Evolutionary conservation across 23 red algal genomes (phyloP), one percentile per base, ranked within the genome.

Genomic region (Pyropia haitanensis): DNA sequence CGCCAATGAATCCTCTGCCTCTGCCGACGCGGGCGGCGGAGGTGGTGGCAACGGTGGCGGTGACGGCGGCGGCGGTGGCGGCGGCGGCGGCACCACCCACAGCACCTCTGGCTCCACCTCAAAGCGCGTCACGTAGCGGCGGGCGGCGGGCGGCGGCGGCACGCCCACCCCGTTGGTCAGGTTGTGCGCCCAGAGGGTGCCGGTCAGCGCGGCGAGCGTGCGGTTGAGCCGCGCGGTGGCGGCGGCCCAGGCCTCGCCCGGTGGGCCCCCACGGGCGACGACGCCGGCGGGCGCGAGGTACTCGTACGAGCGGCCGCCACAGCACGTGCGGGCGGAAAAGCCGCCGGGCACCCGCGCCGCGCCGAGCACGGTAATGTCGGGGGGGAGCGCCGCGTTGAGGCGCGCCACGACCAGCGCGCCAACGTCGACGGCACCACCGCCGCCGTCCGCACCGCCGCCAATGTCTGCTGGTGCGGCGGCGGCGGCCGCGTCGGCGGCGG

Each of bases 241-340:
- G 14, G 58, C 23, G 7, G 58, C 16, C 55, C 87, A 95, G 2
- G 64, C 27, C 17, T 67, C 53, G 14, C 58, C 51, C 19, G 51
- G 44, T 7, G 70, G 59, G 2, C 18, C 64, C 53, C 16, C 17
- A 26, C 31, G 13, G 29, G 21, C 51, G 21, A 95, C 67, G 23
- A 70, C 71, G 46, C 73, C 72, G 2, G 27, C 25, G 8, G 90
- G 90, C 16, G 88, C 14, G 53, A 95, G 59, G 73, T 95, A 95
- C 25, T 85, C 73, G 59, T 95, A 95, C 71, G 63, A 75, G 30
- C 90, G 81, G 39, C 70, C 58, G 19, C 66, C 65, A 61, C 90
- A 95, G 70, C 51, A 44, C 6, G 60, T n/a, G 6, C 73, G 51
- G 22, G 90, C 80, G 14, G 62, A 71, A 71, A 95, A 95, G 61